phyloP scores from a whole-genome alignment of 768 basidiomycete genomes.

The Arthromyces matolae region DNA sequence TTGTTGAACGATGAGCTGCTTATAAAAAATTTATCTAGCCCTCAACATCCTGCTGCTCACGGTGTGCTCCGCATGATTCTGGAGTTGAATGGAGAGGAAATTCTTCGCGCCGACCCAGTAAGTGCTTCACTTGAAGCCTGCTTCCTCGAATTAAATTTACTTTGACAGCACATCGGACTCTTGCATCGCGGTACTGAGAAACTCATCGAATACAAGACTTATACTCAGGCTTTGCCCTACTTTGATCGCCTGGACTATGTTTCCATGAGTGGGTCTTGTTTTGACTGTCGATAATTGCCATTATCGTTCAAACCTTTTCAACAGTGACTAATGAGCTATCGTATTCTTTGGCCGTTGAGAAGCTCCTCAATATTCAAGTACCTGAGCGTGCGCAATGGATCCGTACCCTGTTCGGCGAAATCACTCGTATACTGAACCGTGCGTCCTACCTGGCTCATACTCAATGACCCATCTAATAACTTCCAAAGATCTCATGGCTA shows the following conservation, averaged over 20 bases:
- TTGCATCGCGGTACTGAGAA: constrained; percentile 98
- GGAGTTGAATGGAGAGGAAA: constrained; percentile 96
- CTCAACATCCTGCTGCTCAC: constrained; percentile 98
- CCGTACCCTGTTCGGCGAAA: constrained; percentile 93
- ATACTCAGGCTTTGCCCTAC: constrained; percentile 95
- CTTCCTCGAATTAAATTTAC: neutral
- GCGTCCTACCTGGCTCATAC: constrained; percentile 22
- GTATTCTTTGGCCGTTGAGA: constrained; percentile 97
- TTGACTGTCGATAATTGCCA: constrained; percentile 6
- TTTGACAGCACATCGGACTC: constrained; percentile 80
- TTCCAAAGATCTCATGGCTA: constrained; percentile 84
- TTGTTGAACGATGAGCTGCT: neutral
- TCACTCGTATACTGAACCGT: constrained; percentile 95
- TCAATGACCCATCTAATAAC: neutral
- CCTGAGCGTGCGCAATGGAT: constrained; percentile 99
- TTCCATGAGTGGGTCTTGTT: constrained; percentile 81
- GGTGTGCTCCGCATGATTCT: constrained; percentile 97
- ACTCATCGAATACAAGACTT: constrained; percentile 98
- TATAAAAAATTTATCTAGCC: constrained; percentile 40
- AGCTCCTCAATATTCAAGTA: constrained; percentile 93
- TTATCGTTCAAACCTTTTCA: neutral
- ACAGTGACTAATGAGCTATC: constrained; percentile 98
- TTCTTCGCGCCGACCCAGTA: constrained; percentile 81
- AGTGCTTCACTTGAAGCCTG: constrained; percentile 29
- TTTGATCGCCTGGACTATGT: constrained; percentile 99